These are phyloP conservation scores for Arthrobotrys entomopaga DNA, from an alignment of 2,329 filamentous ascomycete genomes.

Conservation along the genomic window DNA sequence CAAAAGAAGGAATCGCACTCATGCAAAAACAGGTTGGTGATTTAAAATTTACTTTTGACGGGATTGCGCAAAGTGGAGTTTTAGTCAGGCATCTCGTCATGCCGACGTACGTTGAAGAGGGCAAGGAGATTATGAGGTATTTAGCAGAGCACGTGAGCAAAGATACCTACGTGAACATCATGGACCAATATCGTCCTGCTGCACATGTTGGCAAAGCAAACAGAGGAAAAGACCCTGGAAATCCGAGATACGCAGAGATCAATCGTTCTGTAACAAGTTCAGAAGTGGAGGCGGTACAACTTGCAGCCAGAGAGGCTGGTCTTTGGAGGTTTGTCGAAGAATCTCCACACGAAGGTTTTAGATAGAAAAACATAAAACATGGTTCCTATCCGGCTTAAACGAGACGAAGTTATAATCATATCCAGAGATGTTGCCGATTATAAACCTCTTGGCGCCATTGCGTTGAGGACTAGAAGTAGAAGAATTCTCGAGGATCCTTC, in stretches of 20 bases:
- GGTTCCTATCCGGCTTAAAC: neutral
- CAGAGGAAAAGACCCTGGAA: slow-evolving; percentile 60
- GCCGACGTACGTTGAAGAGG: slow-evolving; percentile 81
- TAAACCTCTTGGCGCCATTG: slow-evolving; percentile 30
- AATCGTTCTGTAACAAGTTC: slow-evolving; percentile 74
- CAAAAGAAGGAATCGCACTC: slow-evolving; percentile 78
- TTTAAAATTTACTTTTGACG: slow-evolving; percentile 81
- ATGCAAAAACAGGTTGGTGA: slow-evolving; percentile 87
- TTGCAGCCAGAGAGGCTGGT: slow-evolving; percentile 75
- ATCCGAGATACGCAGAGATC: slow-evolving; percentile 78
- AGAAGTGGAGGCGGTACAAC: slow-evolving; percentile 74
- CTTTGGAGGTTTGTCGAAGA: slow-evolving; percentile 82
- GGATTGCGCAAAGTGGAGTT: slow-evolving; percentile 80
- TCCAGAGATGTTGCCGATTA: slow-evolving; percentile 20
- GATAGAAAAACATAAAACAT: slow-evolving; percentile 15
- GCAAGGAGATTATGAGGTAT: slow-evolving; percentile 78
- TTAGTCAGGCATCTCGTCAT: slow-evolving; percentile 84
- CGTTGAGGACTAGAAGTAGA: slow-evolving; percentile 33
- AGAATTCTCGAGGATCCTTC: neutral
- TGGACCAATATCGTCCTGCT: slow-evolving; percentile 86
- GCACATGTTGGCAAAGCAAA: slow-evolving; percentile 81
- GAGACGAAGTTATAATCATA: neutral
- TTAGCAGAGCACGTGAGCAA: slow-evolving; percentile 76
- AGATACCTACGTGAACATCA: slow-evolving; percentile 84
- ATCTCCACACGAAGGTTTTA: slow-evolving; percentile 69